A percentile compares a stretch with the other conserved stretches of the same genome.
These are phyloP conservation scores for Zygosaccharomyces pseudorouxii DNA, from an alignment of 805 yeast genomes.

Conservation along the genomic window DNA sequence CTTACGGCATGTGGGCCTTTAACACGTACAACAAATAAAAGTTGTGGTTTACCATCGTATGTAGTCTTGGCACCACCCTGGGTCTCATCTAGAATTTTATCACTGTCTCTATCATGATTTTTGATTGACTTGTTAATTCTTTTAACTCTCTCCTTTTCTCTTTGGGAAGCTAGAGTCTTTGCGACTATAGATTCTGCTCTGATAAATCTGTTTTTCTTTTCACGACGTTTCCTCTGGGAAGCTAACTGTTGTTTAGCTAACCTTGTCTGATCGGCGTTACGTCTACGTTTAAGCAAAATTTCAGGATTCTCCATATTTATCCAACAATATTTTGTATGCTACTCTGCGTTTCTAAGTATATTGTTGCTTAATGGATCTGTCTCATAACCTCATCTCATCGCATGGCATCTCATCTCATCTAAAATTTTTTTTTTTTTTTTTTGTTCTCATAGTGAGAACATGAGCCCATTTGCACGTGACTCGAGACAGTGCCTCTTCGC, in stretches of 20 bases:
- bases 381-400: slow-evolving; percentile 7
- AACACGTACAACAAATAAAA: slow-evolving; percentile 63
- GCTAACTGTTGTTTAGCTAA: slow-evolving; percentile 68
- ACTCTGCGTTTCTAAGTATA: background rate
- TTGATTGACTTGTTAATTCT: slow-evolving; percentile 42
- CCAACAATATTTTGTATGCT: slow-evolving; percentile 40
- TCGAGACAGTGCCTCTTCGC: too few species aligned
- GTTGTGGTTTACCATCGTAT: slow-evolving; percentile 43
- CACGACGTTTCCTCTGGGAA: slow-evolving; percentile 41
- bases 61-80: slow-evolving; percentile 32
- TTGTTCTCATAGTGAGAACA: too few species aligned
- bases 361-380: background rate
- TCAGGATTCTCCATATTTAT: slow-evolving; percentile 50
- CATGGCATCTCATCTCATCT: slow-evolving; percentile 18
- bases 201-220: slow-evolving; percentile 50
- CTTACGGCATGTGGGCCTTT: slow-evolving; percentile 60
- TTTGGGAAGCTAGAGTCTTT: slow-evolving; percentile 55
- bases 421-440: background rate
- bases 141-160: slow-evolving; percentile 64
- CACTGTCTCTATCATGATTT: slow-evolving; percentile 25
- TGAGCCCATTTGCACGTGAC: too few species aligned
- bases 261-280: slow-evolving; percentile 68
- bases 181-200: slow-evolving; percentile 74
- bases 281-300: slow-evolving; percentile 70
- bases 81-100: slow-evolving; percentile 17